A percentile compares a stretch with the other conserved stretches of the same genome.
Evolutionary conservation across 2,329 filamentous ascomycete genomes (phyloP).

Genomic region (Sarocladium strictum): DNA sequence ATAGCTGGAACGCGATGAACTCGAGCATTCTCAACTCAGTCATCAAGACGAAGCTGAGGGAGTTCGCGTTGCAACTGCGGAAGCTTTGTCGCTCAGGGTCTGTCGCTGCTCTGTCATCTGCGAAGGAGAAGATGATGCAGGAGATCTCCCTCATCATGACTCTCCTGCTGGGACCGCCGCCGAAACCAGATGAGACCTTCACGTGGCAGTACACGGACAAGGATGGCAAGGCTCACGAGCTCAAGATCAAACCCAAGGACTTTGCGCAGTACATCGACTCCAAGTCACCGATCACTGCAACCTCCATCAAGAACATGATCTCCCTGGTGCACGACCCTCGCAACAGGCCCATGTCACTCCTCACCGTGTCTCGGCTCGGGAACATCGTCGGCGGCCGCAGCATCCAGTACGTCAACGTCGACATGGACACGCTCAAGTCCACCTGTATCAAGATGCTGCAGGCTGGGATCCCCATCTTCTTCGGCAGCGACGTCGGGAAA

Average conservation of each 20-base stretch:
- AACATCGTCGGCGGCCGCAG: slow-evolving; percentile 73
- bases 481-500: slow-evolving; percentile 83
- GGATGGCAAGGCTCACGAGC: slow-evolving; percentile 54
- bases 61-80: slow-evolving; percentile 72
- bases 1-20: slow-evolving; percentile 71
- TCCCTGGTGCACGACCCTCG: slow-evolving; percentile 83
- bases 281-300: slow-evolving; percentile 42
- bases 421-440: slow-evolving; percentile 64
- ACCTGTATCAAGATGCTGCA: slow-evolving; percentile 73
- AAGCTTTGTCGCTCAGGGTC: slow-evolving; percentile 34
- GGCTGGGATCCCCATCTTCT: slow-evolving; percentile 77
- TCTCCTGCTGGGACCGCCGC: slow-evolving; percentile 74
- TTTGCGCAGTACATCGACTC: slow-evolving; percentile 63
- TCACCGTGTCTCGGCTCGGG: slow-evolving; percentile 73
- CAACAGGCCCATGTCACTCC: slow-evolving; percentile 63
- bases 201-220: slow-evolving; percentile 75
- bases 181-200: slow-evolving; percentile 62
- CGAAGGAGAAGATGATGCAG: slow-evolving; percentile 69
- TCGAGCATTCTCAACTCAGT: slow-evolving; percentile 65
- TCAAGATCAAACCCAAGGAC: slow-evolving; percentile 60
- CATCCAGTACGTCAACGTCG: slow-evolving; percentile 78
- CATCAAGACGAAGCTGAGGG: slow-evolving; percentile 80
- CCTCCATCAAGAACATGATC: slow-evolving; percentile 63
- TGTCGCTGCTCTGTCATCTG: slow-evolving; percentile 33
- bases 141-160: slow-evolving; percentile 80